These are phyloP conservation scores for Exophiala mesophila DNA, from an alignment of 2,329 filamentous ascomycete genomes.

Conservation along the genomic window DNA sequence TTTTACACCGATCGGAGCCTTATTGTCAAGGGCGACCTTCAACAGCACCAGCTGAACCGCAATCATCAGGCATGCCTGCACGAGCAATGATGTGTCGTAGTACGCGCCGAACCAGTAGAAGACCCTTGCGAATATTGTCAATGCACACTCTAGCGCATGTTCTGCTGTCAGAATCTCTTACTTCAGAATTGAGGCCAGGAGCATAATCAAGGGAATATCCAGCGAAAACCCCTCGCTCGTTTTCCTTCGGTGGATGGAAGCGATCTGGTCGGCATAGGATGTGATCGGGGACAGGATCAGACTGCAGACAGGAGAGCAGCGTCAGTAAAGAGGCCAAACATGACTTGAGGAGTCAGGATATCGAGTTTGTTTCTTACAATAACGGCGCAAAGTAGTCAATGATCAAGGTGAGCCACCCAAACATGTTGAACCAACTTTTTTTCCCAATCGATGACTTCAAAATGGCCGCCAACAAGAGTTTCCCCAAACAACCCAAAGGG, in stretches of 20 bases:
- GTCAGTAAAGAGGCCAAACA: not conserved
- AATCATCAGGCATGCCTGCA: conserved; percentile 59
- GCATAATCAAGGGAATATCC: conserved; percentile 64
- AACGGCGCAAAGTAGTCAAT: conserved; percentile 46
- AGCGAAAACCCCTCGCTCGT: conserved; percentile 61
- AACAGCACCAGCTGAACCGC: conserved; percentile 54
- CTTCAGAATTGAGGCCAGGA: conserved; percentile 60
- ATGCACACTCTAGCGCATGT: not conserved
- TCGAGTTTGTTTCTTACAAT: conserved; percentile 36
- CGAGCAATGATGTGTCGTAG: conserved; percentile 54
- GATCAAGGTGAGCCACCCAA: conserved; percentile 20
- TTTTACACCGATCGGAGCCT: conserved; percentile 40
- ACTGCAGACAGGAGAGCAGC: conserved; percentile 33
- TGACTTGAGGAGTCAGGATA: conserved; percentile 1
- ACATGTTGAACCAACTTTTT: too few species aligned
- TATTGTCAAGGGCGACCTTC: conserved; percentile 57
- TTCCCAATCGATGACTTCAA: too few species aligned
- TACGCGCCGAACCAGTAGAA: conserved; percentile 63
- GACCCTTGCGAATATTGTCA: conserved; percentile 39
- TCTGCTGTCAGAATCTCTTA: conserved; percentile 29
- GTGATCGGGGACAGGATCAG: conserved; percentile 60
- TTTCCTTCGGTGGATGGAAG: conserved; percentile 56
- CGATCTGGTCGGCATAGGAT: conserved; percentile 63
- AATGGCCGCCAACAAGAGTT: too few species aligned
- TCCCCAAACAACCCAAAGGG: too few species aligned